Evolutionary conservation across 2,329 filamentous ascomycete species (phyloP), one percentile per base, ranked within the genome.

Genomic region (Graphium sp.): DNA sequence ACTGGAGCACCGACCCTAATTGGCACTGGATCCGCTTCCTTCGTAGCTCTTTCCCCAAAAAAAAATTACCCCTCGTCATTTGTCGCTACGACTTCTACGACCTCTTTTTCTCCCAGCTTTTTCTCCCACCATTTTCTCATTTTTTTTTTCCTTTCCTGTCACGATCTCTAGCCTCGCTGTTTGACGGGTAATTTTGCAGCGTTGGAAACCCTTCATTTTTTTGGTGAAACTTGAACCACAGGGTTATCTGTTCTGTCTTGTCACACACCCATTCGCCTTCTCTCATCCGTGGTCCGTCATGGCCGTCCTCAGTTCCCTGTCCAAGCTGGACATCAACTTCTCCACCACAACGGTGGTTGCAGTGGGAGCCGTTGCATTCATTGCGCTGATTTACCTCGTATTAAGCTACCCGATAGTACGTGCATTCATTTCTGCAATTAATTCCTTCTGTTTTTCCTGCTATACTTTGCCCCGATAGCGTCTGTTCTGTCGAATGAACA

Each of bases 401-500:
- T n/a, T n/a, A n/a, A n/a, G n/a, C n/a, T n/a, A n/a, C n/a, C n/a
- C 44, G 4, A 40, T 32, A 27, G 44, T 46, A 45, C 18, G 35
- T 17, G 22, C 15, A 12, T 4, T 14, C 18, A 15, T 9, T 6
- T 11, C 17, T 12, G 18, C n/a, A 24, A 26, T 13, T 20, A 24
- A 15, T 8, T 14, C 12, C 11, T 19, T 20, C 15, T 17, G 21
- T 5, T 4, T n/a, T 11, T n/a, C 12, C 11, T 15, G 12, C 24
- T 10, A 9, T 5, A 11, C 6, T 9, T 10, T 9, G 13, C 24
- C 18, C 13, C 23, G 17, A 29, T 22, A 22, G 7, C 20, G n/a
- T n/a, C n/a, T n/a, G n/a, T n/a, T n/a, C n/a, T n/a, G n/a, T n/a
- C n/a, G n/a, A 2, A 12, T 13, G 9, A 24, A 12, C 22, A 6